These are phyloP conservation scores for Antarctomyces pellizariae DNA, from an alignment of 495 filamentous ascomycete species.

Conservation along the genomic window DNA sequence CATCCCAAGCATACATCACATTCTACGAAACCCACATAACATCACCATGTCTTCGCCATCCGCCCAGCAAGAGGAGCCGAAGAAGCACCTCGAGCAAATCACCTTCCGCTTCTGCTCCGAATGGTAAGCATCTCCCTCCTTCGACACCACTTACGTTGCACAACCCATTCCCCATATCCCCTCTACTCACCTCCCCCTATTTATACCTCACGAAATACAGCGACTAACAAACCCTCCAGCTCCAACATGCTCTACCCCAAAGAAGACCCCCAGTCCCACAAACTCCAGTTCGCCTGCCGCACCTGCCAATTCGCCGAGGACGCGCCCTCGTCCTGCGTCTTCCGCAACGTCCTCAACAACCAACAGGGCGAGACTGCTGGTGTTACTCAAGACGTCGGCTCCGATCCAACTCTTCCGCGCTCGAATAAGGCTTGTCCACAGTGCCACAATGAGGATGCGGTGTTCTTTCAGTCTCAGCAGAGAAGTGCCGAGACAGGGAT, in stretches of 20 bases:
- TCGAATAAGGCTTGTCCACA: slow-evolving; percentile 59
- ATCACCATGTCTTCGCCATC: slow-evolving; percentile 34
- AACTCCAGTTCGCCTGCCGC: slow-evolving; percentile 42
- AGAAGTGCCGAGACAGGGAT: slow-evolving; percentile 92
- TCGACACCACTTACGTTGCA: background rate
- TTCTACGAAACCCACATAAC: background rate
- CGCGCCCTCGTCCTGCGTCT: slow-evolving; percentile 70
- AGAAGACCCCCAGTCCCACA: slow-evolving; percentile 43
- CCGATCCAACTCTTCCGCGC: slow-evolving; percentile 88
- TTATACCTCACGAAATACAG: slow-evolving; percentile 3
- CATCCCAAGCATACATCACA: too few species aligned
- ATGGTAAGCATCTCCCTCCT: slow-evolving; percentile 31
- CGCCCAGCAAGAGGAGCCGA: slow-evolving; percentile 26
- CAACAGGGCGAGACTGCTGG: slow-evolving; percentile 86
- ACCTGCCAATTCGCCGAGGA: slow-evolving; percentile 77
- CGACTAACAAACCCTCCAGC: slow-evolving; percentile 18
- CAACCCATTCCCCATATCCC: slow-evolving; percentile 2
- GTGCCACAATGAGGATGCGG: slow-evolving; percentile 67
- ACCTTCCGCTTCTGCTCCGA: slow-evolving; percentile 94
- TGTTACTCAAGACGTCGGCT: slow-evolving; percentile 87
- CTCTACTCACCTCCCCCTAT: slow-evolving; percentile 4
- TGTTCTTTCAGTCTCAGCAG: slow-evolving; percentile 97
- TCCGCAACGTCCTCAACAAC: slow-evolving; percentile 72
- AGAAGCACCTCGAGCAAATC: slow-evolving; percentile 48
- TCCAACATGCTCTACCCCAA: slow-evolving; percentile 96